Percentiles rank a stretch among this genome's conserved stretches.
Evolutionary conservation across 768 basidiomycete genomes (phyloP).

Genomic region (Tulasnella sp.): DNA sequence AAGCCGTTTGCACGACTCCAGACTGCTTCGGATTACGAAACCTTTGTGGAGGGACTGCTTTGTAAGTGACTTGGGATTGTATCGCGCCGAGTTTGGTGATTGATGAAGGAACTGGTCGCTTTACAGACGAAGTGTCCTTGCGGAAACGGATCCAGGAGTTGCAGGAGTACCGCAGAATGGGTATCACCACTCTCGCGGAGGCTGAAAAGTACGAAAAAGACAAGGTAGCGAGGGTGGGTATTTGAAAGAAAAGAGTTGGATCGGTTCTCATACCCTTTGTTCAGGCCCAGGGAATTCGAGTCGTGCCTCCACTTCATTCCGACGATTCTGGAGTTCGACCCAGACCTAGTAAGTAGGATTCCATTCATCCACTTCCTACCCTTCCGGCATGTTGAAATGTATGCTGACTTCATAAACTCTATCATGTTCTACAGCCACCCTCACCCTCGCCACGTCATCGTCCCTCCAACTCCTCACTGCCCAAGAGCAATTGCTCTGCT

Average conservation of each 20-base stretch:
- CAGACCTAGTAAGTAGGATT: neutral
- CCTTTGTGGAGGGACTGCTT: constrained; percentile 82
- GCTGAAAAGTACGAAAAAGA: constrained; percentile 88
- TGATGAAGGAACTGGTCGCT: neutral
- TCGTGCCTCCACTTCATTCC: neutral
- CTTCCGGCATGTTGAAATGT: neutral
- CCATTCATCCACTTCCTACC: neutral
- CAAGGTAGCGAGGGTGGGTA: constrained; percentile 68
- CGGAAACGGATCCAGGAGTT: constrained; percentile 89
- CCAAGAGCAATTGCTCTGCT: constrained; percentile 86
- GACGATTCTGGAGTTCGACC: neutral
- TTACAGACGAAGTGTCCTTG: constrained; percentile 79
- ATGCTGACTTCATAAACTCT: neutral
- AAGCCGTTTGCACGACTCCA: constrained; percentile 91
- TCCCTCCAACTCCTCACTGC: constrained; percentile 87
- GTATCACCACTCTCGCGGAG: constrained; percentile 81
- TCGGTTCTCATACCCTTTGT: neutral
- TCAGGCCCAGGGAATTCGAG: constrained; percentile 2
- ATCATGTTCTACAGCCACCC: constrained; percentile 47
- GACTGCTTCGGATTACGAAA: constrained; percentile 89
- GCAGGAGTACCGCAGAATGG: constrained; percentile 86
- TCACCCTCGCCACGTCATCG: constrained; percentile 89
- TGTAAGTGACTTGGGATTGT: constrained; percentile 57
- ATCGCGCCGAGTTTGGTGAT: neutral
- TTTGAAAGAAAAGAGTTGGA: neutral